Evolutionary conservation across 257 asterid genomes (phyloP).

Genomic region (Salvia hispanica): DNA sequence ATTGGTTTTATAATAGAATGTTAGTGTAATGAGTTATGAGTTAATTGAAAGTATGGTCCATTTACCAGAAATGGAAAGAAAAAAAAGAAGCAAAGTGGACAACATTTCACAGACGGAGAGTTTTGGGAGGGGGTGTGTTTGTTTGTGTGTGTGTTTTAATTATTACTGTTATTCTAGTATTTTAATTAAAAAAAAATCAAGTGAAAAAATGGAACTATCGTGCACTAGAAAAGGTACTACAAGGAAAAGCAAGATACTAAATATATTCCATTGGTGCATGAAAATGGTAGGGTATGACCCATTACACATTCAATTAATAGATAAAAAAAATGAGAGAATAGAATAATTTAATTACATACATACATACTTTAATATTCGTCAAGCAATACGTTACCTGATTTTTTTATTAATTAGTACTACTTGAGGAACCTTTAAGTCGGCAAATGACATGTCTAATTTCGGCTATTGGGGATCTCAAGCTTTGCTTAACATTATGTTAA

Average conservation of each 20-base stretch:
- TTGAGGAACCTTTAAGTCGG: conserved; percentile 1
- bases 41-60: too few relatives aligned
- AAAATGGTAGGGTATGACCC: conserved; percentile 55
- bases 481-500: background rate
- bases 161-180: background rate
- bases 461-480: background rate
- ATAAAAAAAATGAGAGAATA: conserved; percentile 11
- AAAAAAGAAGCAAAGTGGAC: too few relatives aligned
- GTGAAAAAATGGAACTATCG: background rate
- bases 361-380: background rate
- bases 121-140: too few relatives aligned
- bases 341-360: background rate
- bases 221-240: background rate
- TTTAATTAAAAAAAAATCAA: background rate
- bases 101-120: too few relatives aligned
- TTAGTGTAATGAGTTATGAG: too few relatives aligned
- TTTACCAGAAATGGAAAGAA: too few relatives aligned
- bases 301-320: conserved; percentile 22
- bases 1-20: too few relatives aligned
- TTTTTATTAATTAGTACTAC: conserved; percentile 12
- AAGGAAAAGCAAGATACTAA: conserved; percentile 4
- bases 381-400: conserved; percentile 6
- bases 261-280: conserved; percentile 33
- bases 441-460: conserved; percentile 22
- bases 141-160: too few relatives aligned